phyloP scores from a whole-genome alignment of 495 filamentous ascomycete species.

The Recurvomyces mirabilis region DNA sequence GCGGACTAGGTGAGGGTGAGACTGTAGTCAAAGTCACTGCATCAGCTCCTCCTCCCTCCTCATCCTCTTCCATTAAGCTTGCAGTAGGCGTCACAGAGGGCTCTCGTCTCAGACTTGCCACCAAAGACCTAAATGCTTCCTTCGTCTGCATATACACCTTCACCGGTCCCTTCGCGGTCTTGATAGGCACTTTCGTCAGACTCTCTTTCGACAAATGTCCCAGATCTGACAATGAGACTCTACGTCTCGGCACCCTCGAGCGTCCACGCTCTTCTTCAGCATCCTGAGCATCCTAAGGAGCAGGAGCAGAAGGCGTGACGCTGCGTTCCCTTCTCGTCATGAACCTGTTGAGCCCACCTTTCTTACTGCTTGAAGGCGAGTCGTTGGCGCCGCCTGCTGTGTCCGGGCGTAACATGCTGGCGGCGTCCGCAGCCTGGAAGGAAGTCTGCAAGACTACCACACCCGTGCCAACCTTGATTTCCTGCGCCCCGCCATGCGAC shows the following conservation, averaged over 20 bases:
- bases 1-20: too few species aligned
- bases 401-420: conserved; percentile 1
- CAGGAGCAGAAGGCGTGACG: conserved; percentile 20
- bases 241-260: too few species aligned
- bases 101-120: conserved; percentile 1
- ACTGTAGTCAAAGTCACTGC: too few species aligned
- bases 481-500: conserved; percentile 60
- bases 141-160: conserved; percentile 8
- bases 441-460: conserved; percentile 9
- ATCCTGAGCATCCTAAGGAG: neutral
- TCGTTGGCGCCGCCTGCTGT: neutral
- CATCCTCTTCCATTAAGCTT: neutral
- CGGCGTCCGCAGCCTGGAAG: conserved; percentile 10
- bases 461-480: conserved; percentile 49
- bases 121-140: conserved; percentile 6
- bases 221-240: too few species aligned
- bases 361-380: conserved; percentile 9
- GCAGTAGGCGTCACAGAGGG: conserved; percentile 3
- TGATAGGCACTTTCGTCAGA: conserved; percentile 5
- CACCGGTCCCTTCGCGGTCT: too few species aligned
- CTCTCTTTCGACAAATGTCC: neutral
- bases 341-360: conserved; percentile 9
- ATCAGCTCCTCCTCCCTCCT: neutral
- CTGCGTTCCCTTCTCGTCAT: conserved; percentile 8
- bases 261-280: neutral